These are phyloP conservation scores for Schizosaccharomyces lindneri DNA, from an alignment of 805 yeast species.

Conservation along the genomic window DNA sequence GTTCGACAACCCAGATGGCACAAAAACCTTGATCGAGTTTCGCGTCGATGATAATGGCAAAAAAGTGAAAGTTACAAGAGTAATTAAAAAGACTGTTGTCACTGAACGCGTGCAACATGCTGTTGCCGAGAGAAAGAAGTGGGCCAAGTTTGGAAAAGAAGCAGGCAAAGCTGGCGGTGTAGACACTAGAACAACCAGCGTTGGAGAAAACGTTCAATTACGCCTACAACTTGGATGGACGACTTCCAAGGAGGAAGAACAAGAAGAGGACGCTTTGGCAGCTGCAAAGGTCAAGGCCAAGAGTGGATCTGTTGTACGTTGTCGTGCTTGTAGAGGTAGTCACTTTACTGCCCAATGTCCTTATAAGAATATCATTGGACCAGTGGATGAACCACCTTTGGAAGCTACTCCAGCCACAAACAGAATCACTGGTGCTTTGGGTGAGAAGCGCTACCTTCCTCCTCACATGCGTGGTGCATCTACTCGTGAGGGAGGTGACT, in stretches of 20 bases:
- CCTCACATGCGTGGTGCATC: slow-evolving; percentile 26
- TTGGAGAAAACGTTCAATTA: slow-evolving; percentile 62
- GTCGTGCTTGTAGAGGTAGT: slow-evolving; percentile 84
- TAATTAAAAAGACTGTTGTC: slow-evolving; percentile 47
- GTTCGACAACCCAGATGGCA: slow-evolving; percentile 61
- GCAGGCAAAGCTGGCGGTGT: slow-evolving; percentile 57
- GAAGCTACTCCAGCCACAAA: slow-evolving; percentile 13
- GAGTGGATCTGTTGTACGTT: slow-evolving; percentile 24
- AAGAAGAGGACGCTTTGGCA: slow-evolving; percentile 46
- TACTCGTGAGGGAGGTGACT: slow-evolving; percentile 14
- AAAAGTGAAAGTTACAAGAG: slow-evolving; percentile 70
- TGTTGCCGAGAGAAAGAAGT: slow-evolving; percentile 68
- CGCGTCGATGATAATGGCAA: slow-evolving; percentile 44
- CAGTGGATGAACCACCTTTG: slow-evolving; percentile 19
- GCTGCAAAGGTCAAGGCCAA: slow-evolving; percentile 23
- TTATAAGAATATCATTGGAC: slow-evolving; percentile 62
- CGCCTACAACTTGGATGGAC: slow-evolving; percentile 26
- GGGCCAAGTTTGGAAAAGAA: slow-evolving; percentile 77
- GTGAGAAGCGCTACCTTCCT: slow-evolving; percentile 28
- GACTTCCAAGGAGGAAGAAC: slow-evolving; percentile 27
- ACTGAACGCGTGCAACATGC: slow-evolving; percentile 62
- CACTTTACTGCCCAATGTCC: slow-evolving; percentile 94
- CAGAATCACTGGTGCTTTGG: slow-evolving; percentile 10
- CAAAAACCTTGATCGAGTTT: slow-evolving; percentile 65
- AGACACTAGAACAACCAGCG: slow-evolving; percentile 62